Percentiles rank a stretch among this genome's conserved stretches.
phyloP scores from a whole-genome alignment of 108 stramenopile genomes.

The Asterionellopsis glacialis region DNA sequence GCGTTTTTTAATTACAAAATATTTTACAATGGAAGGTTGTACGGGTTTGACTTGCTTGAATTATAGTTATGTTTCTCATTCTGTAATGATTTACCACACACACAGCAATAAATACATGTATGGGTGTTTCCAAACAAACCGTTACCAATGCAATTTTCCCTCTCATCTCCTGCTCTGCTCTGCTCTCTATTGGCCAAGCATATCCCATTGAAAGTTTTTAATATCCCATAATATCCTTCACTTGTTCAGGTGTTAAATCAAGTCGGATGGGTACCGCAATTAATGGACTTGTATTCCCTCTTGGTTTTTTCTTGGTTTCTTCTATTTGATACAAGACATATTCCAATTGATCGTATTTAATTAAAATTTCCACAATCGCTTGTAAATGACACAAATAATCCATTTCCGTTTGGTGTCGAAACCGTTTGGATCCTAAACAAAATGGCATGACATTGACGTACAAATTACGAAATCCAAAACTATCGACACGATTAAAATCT shows the following conservation, averaged over 20 bases:
- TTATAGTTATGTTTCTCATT: no score
- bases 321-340: slow-evolving; percentile 48
- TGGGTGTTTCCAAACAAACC: no score
- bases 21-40: no score
- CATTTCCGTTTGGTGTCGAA: slow-evolving; percentile 59
- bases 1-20: no score
- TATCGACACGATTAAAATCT: slow-evolving; percentile 49
- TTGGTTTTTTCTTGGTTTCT: slow-evolving; percentile 72
- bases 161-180: no score
- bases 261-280: slow-evolving; percentile 68
- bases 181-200: no score
- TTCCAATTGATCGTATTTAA: slow-evolving; percentile 65
- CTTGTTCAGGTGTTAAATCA: slow-evolving; percentile 56
- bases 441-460: slow-evolving; percentile 70
- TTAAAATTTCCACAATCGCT: slow-evolving; percentile 68
- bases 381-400: slow-evolving; percentile 80
- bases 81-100: no score
- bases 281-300: slow-evolving; percentile 52
- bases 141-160: no score
- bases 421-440: slow-evolving; percentile 35
- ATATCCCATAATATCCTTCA: slow-evolving; percentile 47
- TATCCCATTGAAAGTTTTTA: no score
- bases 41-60: no score
- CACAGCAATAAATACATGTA: no score
- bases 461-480: slow-evolving; percentile 49